These are phyloP conservation scores for Neocucurbitaria cava DNA, from an alignment of 2,329 filamentous ascomycete genomes.

Conservation along the genomic window DNA sequence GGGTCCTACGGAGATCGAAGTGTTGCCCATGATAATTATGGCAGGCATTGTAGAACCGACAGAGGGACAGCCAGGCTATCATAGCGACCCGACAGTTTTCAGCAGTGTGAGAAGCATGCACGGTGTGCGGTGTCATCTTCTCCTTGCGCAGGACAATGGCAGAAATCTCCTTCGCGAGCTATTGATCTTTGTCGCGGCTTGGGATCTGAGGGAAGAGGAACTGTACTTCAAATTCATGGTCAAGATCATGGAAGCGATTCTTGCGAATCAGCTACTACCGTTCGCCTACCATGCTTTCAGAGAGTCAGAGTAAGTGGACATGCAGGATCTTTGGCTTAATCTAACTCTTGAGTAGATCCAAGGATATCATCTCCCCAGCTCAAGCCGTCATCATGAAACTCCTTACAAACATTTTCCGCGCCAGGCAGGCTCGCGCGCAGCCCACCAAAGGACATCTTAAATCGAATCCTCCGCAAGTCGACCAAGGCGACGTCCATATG, in stretches of 20 bases:
- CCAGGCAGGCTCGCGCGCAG: slow-evolving; percentile 54
- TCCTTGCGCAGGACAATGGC: slow-evolving; percentile 88
- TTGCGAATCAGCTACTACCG: slow-evolving; percentile 86
- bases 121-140: slow-evolving; percentile 85
- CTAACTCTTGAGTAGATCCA: slow-evolving; percentile 60
- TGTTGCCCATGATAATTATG: slow-evolving; percentile 96
- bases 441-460: slow-evolving; percentile 54
- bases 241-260: slow-evolving; percentile 91
- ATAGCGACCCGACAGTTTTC: slow-evolving; percentile 57
- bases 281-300: slow-evolving; percentile 91
- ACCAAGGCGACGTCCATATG: slow-evolving; percentile 67
- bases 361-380: slow-evolving; percentile 94
- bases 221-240: slow-evolving; percentile 96
- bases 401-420: slow-evolving; percentile 86
- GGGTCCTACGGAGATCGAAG: slow-evolving; percentile 93
- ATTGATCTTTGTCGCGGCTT: slow-evolving; percentile 94
- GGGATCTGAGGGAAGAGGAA: slow-evolving; percentile 92
- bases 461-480: slow-evolving; percentile 53
- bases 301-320: slow-evolving; percentile 59
- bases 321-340: no score
- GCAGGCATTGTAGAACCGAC: slow-evolving; percentile 88
- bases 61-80: slow-evolving; percentile 68
- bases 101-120: slow-evolving; percentile 77
- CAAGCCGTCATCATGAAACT: slow-evolving; percentile 93
- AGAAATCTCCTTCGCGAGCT: slow-evolving; percentile 88